A percentile compares a stretch with the other conserved stretches of the same genome.
Evolutionary conservation across 2,329 filamentous ascomycete species (phyloP).

Genomic region (Colletotrichum sansevieriae): DNA sequence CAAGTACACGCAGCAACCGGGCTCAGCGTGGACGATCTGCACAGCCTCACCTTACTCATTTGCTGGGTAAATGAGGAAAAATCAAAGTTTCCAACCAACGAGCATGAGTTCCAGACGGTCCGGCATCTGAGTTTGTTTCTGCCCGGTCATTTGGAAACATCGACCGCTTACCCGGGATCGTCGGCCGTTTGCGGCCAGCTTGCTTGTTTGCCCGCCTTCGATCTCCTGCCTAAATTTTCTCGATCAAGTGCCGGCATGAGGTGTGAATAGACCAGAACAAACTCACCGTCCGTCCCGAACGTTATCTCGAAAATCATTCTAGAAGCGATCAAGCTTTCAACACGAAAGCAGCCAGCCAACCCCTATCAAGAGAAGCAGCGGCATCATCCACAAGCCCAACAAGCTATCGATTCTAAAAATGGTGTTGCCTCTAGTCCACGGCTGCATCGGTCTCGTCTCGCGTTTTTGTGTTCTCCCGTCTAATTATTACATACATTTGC

Average conservation of each 20-base stretch:
- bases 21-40: slow-evolving; percentile 15
- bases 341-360: not conserved
- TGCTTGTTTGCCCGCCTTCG: not conserved
- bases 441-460: slow-evolving; percentile 7
- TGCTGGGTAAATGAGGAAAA: slow-evolving; percentile 10
- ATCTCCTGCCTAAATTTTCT: slow-evolving; percentile 6
- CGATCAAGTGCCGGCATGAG: slow-evolving; percentile 3
- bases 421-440: slow-evolving; percentile 4
- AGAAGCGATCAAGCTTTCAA: not conserved
- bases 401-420: not conserved
- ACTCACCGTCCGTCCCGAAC: slow-evolving; percentile 2
- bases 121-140: slow-evolving; percentile 11
- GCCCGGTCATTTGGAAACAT: slow-evolving; percentile 8
- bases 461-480: slow-evolving; percentile 15
- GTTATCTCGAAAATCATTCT: slow-evolving; percentile 3
- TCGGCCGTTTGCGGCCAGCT: slow-evolving; percentile 1
- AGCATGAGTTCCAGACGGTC: not conserved
- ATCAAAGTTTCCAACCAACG: not conserved
- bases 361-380: not conserved
- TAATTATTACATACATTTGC: slow-evolving; percentile 19
- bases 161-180: slow-evolving; percentile 14
- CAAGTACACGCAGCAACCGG: slow-evolving; percentile 1
- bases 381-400: slow-evolving; percentile 7
- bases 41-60: slow-evolving; percentile 28
- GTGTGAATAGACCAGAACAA: not conserved